Percentiles rank a stretch among this genome's conserved stretches.
Evolutionary conservation across 1,284 basidiomycete genomes (phyloP).

Genomic region (Ganoderma resinaceum): DNA sequence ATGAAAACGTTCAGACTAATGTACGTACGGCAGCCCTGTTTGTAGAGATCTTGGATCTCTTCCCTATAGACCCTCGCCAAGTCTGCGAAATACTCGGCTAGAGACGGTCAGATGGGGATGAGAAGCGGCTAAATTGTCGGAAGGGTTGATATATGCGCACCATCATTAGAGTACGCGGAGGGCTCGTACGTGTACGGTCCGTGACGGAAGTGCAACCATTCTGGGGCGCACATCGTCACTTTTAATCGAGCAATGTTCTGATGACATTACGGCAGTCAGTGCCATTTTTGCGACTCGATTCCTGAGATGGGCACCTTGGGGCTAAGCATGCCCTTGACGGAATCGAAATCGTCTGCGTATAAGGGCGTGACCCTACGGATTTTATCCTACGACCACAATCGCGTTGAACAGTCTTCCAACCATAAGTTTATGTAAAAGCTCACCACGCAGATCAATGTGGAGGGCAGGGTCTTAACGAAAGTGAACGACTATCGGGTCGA

Average conservation of each 20-base stretch:
- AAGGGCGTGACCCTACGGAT: constrained; percentile 64
- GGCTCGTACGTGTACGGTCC: constrained; percentile 61
- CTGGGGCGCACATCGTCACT: constrained; percentile 74
- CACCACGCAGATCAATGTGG: constrained; percentile 21
- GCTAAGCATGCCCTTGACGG: constrained; percentile 58
- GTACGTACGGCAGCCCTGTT: constrained; percentile 63
- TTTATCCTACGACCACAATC: constrained; percentile 53
- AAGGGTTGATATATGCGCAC: constrained; percentile 40
- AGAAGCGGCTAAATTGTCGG: background rate
- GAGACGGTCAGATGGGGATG: constrained; percentile 4
- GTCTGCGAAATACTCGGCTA: constrained; percentile 74
- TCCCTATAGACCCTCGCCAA: constrained; percentile 71
- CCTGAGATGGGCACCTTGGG: constrained; percentile 48
- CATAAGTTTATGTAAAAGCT: background rate
- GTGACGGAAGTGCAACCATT: constrained; percentile 78
- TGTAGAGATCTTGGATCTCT: constrained; percentile 75
- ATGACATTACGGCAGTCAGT: background rate
- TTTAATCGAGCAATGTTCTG: constrained; percentile 72
- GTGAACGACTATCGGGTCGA: constrained; percentile 14
- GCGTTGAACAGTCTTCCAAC: background rate
- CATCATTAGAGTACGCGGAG: constrained; percentile 64
- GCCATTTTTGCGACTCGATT: constrained; percentile 18
- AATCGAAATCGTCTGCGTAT: constrained; percentile 66
- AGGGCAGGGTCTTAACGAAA: constrained; percentile 23
- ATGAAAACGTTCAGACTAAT: background rate